Evolutionary conservation across 2,329 filamentous ascomycete species (phyloP), one percentile per base, ranked within the genome.

Genomic region (Arthrobotrys iridis): DNA sequence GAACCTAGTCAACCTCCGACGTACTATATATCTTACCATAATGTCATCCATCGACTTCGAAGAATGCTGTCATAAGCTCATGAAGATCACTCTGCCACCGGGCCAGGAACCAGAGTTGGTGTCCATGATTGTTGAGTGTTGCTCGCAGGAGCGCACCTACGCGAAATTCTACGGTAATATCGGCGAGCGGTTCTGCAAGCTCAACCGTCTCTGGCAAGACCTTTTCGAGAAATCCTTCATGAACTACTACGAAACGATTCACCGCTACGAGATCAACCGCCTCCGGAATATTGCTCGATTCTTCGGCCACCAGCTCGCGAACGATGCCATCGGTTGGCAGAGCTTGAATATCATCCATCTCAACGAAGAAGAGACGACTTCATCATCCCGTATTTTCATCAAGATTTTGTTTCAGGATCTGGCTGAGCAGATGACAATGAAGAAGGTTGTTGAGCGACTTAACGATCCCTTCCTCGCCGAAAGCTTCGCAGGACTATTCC

Each of bases 391-490:
- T 85, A 98, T 99, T 82, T 99, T 98, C 81, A 91, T 99, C 85
- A 98, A 97, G 85, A 98, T 98, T 68, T 84, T 99, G 10, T 96
- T 99, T 81, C 93, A 98, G 82, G 93, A 97, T 80, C 87, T 98
- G 22, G 87, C 90, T 3, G 93, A 97, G 83, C 91, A 92, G 75
- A 87, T 97, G 72, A 94, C 95, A 70, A 89, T 97, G 86, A 86
- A 89, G 50, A 92, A 91, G 80, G 84, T 99, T 60, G 89, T 91
- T 78, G 87, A 89, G 48, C 88, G 91, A 15, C 86, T 97, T 83
- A 88, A 86, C 78, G 93, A 96, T 78, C 91, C 95, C 45, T 87
- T 88, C 57, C 85, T 98, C 40, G 90, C 75, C 88, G 93, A 57
- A 91, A 88, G 81, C 45, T 88, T 97, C 72, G 88, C 90, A 40